Conservation (phyloP, 2,329 filamentous ascomycete species). For the Pezicula neosporulosa region DNA sequence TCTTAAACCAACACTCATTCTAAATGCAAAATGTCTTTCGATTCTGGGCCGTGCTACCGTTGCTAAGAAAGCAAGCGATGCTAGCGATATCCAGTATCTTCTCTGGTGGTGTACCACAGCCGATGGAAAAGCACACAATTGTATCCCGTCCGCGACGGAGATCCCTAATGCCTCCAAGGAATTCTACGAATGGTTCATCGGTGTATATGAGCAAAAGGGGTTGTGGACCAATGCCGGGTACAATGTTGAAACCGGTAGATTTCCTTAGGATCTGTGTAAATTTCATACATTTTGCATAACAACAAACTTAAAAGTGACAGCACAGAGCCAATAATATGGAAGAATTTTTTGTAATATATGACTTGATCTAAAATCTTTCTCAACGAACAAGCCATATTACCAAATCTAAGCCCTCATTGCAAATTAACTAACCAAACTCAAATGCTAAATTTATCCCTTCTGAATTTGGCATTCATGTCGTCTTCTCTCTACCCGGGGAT, state of each 20-base stretch:
- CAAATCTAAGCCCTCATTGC: no score
- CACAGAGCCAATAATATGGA: no score
- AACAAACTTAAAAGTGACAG: no score
- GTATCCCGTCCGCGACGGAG: background rate
- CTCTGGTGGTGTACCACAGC: conserved; percentile 1
- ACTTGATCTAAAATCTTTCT: no score
- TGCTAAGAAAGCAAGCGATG: conserved; percentile 5
- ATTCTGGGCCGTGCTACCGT: background rate
- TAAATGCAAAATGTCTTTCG: conserved; percentile 10
- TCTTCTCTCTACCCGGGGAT: no score
- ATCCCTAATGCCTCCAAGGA: background rate
- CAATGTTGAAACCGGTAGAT: background rate
- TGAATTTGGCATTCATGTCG: no score
- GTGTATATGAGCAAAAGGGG: background rate
- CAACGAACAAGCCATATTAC: no score
- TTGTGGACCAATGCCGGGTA: background rate
- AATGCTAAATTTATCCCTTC: no score
- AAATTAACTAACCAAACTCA: no score
- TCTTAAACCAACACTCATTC: conserved; percentile 7
- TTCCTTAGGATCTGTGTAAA: no score
- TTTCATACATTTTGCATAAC: no score
- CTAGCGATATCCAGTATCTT: conserved; percentile 6
- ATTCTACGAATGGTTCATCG: background rate
- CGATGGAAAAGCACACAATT: background rate
- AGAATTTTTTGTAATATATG: no score